Conservation (phyloP, 768 basidiomycete species). For the Pleurotus tuoliensis region DNA sequence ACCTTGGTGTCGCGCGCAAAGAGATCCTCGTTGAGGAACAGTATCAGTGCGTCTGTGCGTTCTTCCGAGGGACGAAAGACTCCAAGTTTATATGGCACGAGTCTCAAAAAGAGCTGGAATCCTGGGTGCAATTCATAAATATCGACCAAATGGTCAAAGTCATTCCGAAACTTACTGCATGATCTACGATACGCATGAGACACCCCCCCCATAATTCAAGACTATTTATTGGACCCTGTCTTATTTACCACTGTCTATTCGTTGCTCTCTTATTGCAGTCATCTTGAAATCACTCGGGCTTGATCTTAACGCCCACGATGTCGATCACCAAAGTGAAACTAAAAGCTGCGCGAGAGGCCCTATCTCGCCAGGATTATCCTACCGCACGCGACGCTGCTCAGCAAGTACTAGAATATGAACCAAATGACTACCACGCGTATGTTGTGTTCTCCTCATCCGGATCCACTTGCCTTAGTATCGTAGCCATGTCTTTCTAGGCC, state of each 20-base stretch:
- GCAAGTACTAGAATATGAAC: conserved; percentile 69
- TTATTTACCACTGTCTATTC: too few species aligned
- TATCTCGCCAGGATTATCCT: conserved; percentile 72
- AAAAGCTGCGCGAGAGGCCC: conserved; percentile 72
- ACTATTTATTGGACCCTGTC: too few species aligned
- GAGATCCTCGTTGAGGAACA: conserved; percentile 56
- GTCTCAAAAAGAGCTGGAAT: conserved; percentile 60
- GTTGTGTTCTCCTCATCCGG: background rate
- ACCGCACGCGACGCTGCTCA: conserved; percentile 63
- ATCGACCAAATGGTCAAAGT: conserved; percentile 81
- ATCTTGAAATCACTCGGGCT: too few species aligned
- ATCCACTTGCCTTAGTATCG: conserved; percentile 6
- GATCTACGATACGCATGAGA: conserved; percentile 5
- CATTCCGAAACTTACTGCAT: conserved; percentile 70
- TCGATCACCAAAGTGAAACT: conserved; percentile 68
- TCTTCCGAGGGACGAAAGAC: conserved; percentile 65
- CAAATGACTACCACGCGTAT: conserved; percentile 85
- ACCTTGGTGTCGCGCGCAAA: conserved; percentile 62
- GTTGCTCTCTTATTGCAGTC: too few species aligned
- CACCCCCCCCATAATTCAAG: too few species aligned
- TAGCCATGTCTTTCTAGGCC: conserved; percentile 83
- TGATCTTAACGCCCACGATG: conserved; percentile 19
- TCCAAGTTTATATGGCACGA: conserved; percentile 73
- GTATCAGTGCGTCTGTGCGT: conserved; percentile 77
- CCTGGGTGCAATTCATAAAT: conserved; percentile 82